phyloP scores from a whole-genome alignment of 2,329 filamentous ascomycete species.

The Talaromyces sp. region DNA sequence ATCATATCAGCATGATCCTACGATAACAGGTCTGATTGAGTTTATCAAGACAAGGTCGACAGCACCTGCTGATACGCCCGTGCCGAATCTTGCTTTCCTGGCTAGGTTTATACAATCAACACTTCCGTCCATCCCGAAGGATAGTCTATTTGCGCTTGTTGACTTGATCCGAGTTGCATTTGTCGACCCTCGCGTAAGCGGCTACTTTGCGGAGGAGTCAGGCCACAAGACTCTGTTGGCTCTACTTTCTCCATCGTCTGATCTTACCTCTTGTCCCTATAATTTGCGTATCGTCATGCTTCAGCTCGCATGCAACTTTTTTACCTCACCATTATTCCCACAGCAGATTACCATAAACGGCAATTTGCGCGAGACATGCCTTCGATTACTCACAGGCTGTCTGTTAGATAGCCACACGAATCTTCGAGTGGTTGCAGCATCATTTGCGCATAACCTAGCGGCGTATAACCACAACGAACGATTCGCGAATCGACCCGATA shows the following conservation, averaged over 20 bases:
- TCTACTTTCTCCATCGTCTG: slow-evolving; percentile 54
- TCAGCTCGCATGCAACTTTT: slow-evolving; percentile 81
- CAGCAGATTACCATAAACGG: slow-evolving; percentile 57
- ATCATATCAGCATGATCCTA: slow-evolving; percentile 53
- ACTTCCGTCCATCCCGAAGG: slow-evolving; percentile 55
- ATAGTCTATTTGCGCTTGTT: slow-evolving; percentile 73
- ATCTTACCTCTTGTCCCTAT: slow-evolving; percentile 64
- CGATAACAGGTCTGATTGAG: slow-evolving; percentile 61
- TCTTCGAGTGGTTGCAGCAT: slow-evolving; percentile 75
- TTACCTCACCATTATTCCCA: slow-evolving; percentile 69
- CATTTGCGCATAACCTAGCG: slow-evolving; percentile 78
- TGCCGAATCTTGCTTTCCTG: slow-evolving; percentile 69
- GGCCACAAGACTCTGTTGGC: slow-evolving; percentile 60
- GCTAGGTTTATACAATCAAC: slow-evolving; percentile 58
- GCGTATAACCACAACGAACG: slow-evolving; percentile 65
- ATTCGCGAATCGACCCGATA: slow-evolving; percentile 54
- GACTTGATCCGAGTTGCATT: slow-evolving; percentile 79
- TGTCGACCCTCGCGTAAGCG: slow-evolving; percentile 72
- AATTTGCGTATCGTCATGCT: slow-evolving; percentile 77
- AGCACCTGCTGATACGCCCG: slow-evolving; percentile 59
- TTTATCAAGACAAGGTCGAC: slow-evolving; percentile 66
- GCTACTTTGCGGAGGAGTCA: slow-evolving; percentile 75
- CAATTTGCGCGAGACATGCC: slow-evolving; percentile 56
- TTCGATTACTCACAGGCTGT: slow-evolving; percentile 68
- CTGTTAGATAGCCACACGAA: slow-evolving; percentile 76